Evolutionary conservation across 768 basidiomycete species (phyloP), one percentile per base, ranked within the genome.

Genomic region (Rhodotorula paludigena): DNA sequence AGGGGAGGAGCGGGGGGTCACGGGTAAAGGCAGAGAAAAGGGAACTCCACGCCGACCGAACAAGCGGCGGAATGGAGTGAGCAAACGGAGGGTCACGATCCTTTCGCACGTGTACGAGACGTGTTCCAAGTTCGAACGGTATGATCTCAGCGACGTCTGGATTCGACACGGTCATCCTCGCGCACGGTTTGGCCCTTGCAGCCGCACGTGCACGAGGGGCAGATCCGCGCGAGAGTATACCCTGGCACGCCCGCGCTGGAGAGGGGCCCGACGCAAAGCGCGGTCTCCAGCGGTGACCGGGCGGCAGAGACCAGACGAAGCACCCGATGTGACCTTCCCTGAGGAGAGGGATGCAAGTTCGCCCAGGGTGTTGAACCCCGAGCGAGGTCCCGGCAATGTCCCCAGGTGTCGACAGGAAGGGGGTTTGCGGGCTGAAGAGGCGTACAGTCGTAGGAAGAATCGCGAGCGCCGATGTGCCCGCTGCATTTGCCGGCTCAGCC

Each of bases 91-190:
- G 25, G 63, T 61, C 62, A 59, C 87, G 75, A 55, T 92, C 89
- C 89, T 90, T 91, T 89, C 90, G 91, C 90, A 90, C 89, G 89
- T 90, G 83, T 91, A 61, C 90, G n/a, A n/a, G 23, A 85, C 88
- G 83, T 89, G 90, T 87, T 84, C 89, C 91, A 92, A 89, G 90
- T 92, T 92, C 89, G 80, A 85, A 86, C 91, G 90, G 90, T 92
- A 85, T 92, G 67, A 89, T 92, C 91, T 93, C 90, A 92, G 73
- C 73, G 25, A 14, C 68, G 49, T 53, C 41, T 11, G 51, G 57
- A 2, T 28, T 48, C 47, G 5, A n/a, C n/a, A 8, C 47, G 47
- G n/a, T 48, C 47, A 11, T 48, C 23, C 47, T 25, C n/a, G n/a
- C n/a, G n/a, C n/a, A n/a, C n/a, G n/a, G n/a, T n/a, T n/a, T 11